Conservation (phyloP, 306 rosid species). For the Dalbergia cultrata region DNA sequence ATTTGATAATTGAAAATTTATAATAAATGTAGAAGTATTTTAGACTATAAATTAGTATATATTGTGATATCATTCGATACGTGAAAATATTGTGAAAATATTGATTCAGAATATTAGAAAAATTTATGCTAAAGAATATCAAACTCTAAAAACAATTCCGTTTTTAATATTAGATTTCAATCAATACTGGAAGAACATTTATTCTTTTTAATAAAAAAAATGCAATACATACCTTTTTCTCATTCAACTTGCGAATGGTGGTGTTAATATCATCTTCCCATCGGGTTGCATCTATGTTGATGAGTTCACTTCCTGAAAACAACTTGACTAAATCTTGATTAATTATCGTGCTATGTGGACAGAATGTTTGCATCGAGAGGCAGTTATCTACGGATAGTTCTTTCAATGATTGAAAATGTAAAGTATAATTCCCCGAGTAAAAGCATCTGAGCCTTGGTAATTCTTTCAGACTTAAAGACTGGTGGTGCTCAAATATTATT, state of each 20-base stretch:
- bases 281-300: neutral
- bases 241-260: neutral
- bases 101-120: no score
- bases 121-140: no score
- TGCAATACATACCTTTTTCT: neutral
- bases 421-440: conserved; percentile 24
- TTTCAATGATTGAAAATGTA: conserved; percentile 30
- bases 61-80: no score
- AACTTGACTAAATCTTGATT: neutral
- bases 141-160: no score
- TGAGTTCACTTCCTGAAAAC: neutral
- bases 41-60: no score
- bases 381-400: conserved; percentile 15
- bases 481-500: conserved; percentile 13
- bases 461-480: neutral
- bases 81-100: no score
- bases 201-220: neutral
- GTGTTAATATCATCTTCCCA: neutral
- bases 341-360: neutral
- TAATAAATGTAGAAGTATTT: no score
- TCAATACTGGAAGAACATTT: no score
- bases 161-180: no score
- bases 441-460: conserved; percentile 29
- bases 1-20: no score
- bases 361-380: conserved; percentile 21